Evolutionary conservation across 1,139 yeast genomes (phyloP), one percentile per base, ranked within the genome.

Genomic region (Saccharomyces hybrid): DNA sequence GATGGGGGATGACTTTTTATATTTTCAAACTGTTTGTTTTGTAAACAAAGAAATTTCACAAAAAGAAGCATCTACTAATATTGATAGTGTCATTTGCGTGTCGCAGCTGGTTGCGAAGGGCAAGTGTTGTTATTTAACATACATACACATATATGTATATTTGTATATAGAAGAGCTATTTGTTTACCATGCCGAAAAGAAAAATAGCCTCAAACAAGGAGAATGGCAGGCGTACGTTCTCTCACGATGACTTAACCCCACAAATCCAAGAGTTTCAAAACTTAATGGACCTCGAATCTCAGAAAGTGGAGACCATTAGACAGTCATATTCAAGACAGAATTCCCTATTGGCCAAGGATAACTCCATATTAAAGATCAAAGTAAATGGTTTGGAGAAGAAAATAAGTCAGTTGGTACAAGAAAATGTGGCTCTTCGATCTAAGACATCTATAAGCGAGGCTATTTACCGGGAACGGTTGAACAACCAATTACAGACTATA

Each of bases 301-400:
- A 51, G n/a, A 62, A 59, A 50, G 53, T 61, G 12, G 64, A 60
- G 29, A 53, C 53, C 2, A 55, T 63, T 7, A 63, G 56, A 34
- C 50, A 50, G 8, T 54, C 56, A 3, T 66, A 64, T 49, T 48
- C 59, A 2, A 62, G 57, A 27, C 69, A 83, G 63, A 83, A 83
- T 66, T 74, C 73, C 57, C 75, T 79, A 19, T 68, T 84, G 44
- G 86, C 86, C 0, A 78, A 76, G 59, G 78, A 78, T 54, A 83
- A 83, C 64, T 76, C 83, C 6, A 66, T 75, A 24, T 70, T 84
- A 65, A 71, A 77, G 71, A 64, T 75, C 38, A 78, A 74, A 57
- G 72, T 84, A 16, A 69, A 77, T 1, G 81, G 77, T 28, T 67
- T 84, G 67, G 88, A 84, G 63, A 62, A 68, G 12, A 77, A 73